These are phyloP conservation scores for Podospora fimiseda DNA, from an alignment of 495 filamentous ascomycete genomes.

Conservation along the genomic window DNA sequence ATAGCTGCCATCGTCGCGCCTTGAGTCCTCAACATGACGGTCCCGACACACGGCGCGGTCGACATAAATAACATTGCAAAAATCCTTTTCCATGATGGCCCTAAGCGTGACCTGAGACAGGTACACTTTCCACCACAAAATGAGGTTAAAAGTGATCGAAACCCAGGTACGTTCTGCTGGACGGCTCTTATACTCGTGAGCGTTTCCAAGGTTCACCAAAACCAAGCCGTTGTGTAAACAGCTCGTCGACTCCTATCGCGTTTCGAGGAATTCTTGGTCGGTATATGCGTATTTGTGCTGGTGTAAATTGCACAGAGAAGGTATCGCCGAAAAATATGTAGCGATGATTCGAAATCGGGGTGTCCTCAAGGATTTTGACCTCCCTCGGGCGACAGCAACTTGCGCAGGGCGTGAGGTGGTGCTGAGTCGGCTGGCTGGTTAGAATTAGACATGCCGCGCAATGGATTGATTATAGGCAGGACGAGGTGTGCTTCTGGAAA, in stretches of 20 bases:
- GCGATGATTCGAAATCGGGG: not conserved
- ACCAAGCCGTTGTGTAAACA: constrained; percentile 10
- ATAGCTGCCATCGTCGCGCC: constrained; percentile 1
- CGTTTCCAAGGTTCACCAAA: constrained; percentile 8
- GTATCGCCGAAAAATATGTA: not conserved
- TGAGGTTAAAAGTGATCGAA: constrained; percentile 3
- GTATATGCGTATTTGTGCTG: not conserved
- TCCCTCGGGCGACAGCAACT: not conserved
- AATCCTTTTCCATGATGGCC: constrained; percentile 58
- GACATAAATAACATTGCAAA: constrained; percentile 78
- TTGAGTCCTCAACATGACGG: constrained; percentile 24
- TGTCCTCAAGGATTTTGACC: not conserved
- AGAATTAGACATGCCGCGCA: constrained; percentile 22
- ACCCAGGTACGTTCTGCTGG: constrained; percentile 15
- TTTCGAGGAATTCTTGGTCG: not conserved
- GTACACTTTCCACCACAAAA: constrained; percentile 39
- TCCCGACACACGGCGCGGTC: constrained; percentile 66
- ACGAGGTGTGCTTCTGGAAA: not conserved
- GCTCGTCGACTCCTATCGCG: constrained; percentile 20
- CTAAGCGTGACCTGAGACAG: constrained; percentile 45
- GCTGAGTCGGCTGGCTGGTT: constrained; percentile 6
- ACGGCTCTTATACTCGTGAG: constrained; percentile 3
- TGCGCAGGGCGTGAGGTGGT: not conserved
- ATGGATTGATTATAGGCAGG: constrained; percentile 1
- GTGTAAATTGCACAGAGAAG: not conserved